phyloP scores from a whole-genome alignment of 768 basidiomycete genomes.

The Lyophyllum atratum region DNA sequence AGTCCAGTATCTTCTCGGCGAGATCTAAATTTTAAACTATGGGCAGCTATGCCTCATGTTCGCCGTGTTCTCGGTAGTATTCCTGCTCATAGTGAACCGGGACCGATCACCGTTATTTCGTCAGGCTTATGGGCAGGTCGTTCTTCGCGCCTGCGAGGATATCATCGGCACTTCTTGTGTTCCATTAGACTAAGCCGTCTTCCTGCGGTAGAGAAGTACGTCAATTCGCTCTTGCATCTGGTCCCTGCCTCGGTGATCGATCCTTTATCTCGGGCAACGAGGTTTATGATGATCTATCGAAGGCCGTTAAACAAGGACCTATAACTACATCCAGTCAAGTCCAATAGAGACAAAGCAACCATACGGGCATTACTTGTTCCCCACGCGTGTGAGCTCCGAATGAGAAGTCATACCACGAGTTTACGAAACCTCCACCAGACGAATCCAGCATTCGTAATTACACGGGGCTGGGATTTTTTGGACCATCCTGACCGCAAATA shows the following conservation, averaged over 20 bases:
- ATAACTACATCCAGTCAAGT: background rate
- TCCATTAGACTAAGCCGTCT: no score
- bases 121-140: background rate
- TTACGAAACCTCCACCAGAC: background rate
- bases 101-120: background rate
- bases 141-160: no score
- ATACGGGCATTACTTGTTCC: background rate
- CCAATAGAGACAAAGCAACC: background rate
- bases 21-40: background rate
- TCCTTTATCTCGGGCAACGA: background rate
- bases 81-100: background rate
- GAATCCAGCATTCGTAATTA: no score
- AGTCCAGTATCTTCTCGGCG: background rate
- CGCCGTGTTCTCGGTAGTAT: background rate
- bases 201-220: no score
- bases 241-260: background rate
- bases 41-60: background rate
- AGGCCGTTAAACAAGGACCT: background rate
- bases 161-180: no score
- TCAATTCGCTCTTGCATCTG: no score
- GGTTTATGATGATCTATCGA: background rate
- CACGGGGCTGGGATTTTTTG: no score
- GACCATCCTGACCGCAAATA: no score
- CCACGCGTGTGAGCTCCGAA: no score
- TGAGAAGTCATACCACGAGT: background rate